Evolutionary conservation across 2,329 filamentous ascomycete species (phyloP), one percentile per base, ranked within the genome.

Genomic region (Triangularia setosa): DNA sequence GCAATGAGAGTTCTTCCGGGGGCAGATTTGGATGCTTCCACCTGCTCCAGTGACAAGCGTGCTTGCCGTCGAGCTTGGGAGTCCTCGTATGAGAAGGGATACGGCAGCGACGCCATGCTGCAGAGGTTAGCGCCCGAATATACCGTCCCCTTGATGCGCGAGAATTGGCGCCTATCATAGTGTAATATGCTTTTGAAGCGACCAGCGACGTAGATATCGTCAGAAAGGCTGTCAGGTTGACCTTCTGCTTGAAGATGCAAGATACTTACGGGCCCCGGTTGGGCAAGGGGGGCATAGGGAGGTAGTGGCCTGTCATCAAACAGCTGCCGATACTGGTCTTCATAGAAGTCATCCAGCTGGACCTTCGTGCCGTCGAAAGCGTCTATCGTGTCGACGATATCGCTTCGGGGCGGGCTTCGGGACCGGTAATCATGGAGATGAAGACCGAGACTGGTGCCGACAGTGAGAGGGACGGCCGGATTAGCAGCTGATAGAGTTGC

Each of bases 161-260:
- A 91, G 72, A 97, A 96, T 75, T 86, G 92, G 54, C 94, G 89
- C 3, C 93, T 86, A 73, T 97, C 93, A 77, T 97, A 98, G 73
- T 92, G 90, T 3, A 97, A 80, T 63, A 97, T 91, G 71, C 88
- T 93, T 4, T 93, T 90, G 74, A 97, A 97, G 16, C 94, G 87
- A 0, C 94, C 94, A 4, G 90, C 92, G 35, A 97, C 87, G 79
- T 93, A 94, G 48, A 98, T 95, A 28, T 95, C 90, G 65, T 90
- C 84, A 58, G 91, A 90, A 18, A 87, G 81, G 67, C 85, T 81
- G 58, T 79, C 78, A 9, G 75, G 75, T 8, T 79, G 76, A 0
- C 82, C 84, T 1, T 85, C 78, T 8, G 79, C 81, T 14, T 89
- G 88, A 27, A 93, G 80, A 73, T 97, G 92, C 2, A 96, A 79